Base-by-base conservation (phyloP, 1,139 yeast species). In the Kodamaea ohmeri region DNA sequence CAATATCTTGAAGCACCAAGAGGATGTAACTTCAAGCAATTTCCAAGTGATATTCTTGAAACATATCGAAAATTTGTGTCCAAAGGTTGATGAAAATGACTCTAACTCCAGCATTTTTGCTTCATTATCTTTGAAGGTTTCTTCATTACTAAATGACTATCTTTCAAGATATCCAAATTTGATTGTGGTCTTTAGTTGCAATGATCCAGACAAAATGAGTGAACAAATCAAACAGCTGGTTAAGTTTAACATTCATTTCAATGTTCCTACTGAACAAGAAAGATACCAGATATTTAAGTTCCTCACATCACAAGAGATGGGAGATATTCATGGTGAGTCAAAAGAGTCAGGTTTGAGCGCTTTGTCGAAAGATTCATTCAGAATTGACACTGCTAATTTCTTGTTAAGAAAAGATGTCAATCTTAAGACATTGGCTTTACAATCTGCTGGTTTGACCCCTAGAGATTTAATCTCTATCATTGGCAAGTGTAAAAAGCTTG, bases 381-480 rank as follows among this genome's bases (percentile, higher is more conserved):
- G 57, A 29, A 38, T 58, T 6, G 48, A 55, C 14, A 45, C 49
- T 2, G 52, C 50, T 22, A 56, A 54, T 9, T 64, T 58, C 38
- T 50, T 49, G 19, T 51, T 57, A n/a, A 54, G 76, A 41, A 57
- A 51, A 32, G 95, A 86, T 52, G 78, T 89, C 4, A 73, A 78
- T 8, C 53, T 76, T 8, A 65, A 70, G 4, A 65, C 78, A 0
- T 64, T 92, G 32, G 87, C 97, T 0, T 65, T 86, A 38, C 96
- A 88, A 51, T 85, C 96, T 37, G 97, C 97, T 1, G 97, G 97
- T 25, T 68, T 92, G 40, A 85, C 95, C 0, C 96, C 97, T 5
- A 71, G 86, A 20, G 97, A 92, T 58, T 65, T 92, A 39, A 67
- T 68, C 8, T 79, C 92, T 0, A 87, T 92, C 42, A 76, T 88